Evolutionary conservation across 1,284 basidiomycete genomes (phyloP).

Genomic region (Melampsora medusae): DNA sequence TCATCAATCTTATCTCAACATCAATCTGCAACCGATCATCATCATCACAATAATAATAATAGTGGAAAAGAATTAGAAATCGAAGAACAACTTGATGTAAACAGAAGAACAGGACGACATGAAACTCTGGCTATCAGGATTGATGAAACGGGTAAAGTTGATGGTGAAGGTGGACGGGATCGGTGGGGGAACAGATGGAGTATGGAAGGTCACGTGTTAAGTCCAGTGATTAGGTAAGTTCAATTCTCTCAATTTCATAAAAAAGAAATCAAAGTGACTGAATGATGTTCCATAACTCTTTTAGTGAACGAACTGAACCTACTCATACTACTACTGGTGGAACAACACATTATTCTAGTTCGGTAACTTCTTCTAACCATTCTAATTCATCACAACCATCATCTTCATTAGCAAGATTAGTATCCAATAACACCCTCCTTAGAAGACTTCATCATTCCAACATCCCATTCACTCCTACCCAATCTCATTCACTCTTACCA

Average conservation of each 20-base stretch:
- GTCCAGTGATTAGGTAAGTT: conserved; percentile 39
- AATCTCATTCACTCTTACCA: too few relatives aligned
- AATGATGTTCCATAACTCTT: not conserved
- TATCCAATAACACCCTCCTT: too few relatives aligned
- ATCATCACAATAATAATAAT: not conserved
- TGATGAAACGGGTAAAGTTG: not conserved
- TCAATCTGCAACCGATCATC: not conserved
- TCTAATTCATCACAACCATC: too few relatives aligned
- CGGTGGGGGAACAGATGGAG: conserved; percentile 41
- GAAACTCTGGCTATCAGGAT: conserved; percentile 19
- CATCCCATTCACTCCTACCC: too few relatives aligned
- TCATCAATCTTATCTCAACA: conserved; percentile 2
- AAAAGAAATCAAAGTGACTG: too few relatives aligned
- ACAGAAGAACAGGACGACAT: conserved; percentile 13
- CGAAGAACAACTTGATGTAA: conserved; percentile 21
- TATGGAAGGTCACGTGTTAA: conserved; percentile 35
- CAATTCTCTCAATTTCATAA: too few relatives aligned
- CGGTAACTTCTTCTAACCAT: too few relatives aligned
- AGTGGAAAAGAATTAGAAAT: conserved; percentile 24
- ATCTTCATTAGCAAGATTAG: too few relatives aligned
- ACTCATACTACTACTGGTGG: conserved; percentile 20
- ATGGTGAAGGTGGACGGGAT: conserved; percentile 9
- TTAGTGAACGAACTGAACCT: conserved; percentile 35
- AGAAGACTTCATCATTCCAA: too few relatives aligned
- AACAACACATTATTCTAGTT: too few relatives aligned